Evolutionary conservation across 345 rosid genomes (phyloP).

Genomic region (Populus alba): DNA sequence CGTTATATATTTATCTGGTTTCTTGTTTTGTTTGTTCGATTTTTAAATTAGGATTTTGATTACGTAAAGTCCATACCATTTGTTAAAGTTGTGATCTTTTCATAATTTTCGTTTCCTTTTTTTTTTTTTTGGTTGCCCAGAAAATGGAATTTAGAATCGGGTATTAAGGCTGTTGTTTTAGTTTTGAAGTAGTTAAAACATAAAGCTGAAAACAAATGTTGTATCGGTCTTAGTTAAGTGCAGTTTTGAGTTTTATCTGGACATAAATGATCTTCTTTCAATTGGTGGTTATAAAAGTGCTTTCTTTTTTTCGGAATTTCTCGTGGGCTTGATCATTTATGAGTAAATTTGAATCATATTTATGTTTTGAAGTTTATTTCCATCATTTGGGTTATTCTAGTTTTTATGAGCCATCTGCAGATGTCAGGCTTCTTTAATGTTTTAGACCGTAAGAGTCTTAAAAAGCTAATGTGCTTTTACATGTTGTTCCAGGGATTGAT

Average conservation of each 20-base stretch:
- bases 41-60: slow-evolving; percentile 14
- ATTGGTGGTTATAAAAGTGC: too few relatives aligned
- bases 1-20: background rate
- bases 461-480: slow-evolving; percentile 11
- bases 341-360: background rate
- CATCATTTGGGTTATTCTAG: background rate
- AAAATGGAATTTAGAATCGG: background rate
- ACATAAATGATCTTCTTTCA: too few relatives aligned
- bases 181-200: background rate
- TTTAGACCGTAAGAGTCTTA: background rate
- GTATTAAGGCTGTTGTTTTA: background rate
- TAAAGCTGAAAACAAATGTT: background rate
- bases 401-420: background rate
- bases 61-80: background rate
- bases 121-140: slow-evolving; percentile 24
- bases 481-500: slow-evolving; percentile 22
- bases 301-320: background rate
- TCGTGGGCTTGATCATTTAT: background rate
- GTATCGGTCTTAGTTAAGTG: background rate
- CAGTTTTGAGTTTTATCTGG: background rate
- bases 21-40: background rate
- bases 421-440: background rate
- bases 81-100: slow-evolving; percentile 10
- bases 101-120: background rate
- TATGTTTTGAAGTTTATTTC: background rate